Evolutionary conservation across 352 stramenopile species (phyloP).

Genomic region (Globisporangium echinulatum): DNA sequence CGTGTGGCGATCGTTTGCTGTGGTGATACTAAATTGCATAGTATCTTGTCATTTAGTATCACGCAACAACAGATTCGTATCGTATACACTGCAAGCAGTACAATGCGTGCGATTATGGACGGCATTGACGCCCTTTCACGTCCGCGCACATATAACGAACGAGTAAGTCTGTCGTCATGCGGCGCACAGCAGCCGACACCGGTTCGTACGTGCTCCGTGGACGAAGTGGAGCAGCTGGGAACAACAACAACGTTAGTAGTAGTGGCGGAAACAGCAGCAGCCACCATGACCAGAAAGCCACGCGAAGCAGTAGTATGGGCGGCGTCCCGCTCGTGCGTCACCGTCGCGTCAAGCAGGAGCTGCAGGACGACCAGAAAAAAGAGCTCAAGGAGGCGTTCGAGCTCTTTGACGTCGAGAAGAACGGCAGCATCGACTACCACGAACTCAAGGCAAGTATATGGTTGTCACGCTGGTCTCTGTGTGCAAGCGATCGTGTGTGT

Average conservation of each 20-base stretch:
- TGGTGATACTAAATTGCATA: background rate
- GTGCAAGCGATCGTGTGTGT: background rate
- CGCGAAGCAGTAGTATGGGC: background rate
- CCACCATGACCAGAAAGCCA: background rate
- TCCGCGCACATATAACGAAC: too few species aligned
- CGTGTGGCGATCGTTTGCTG: too few species aligned
- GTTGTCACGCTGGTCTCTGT: too few species aligned
- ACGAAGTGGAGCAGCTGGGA: background rate
- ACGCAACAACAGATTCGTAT: too few species aligned
- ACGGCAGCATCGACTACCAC: conserved; percentile 88
- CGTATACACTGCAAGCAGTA: too few species aligned
- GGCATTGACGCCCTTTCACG: too few species aligned
- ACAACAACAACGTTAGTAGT: background rate
- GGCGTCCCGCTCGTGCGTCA: conserved; percentile 11
- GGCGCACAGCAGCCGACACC: conserved; percentile 2
- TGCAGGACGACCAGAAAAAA: conserved; percentile 79
- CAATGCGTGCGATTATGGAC: too few species aligned
- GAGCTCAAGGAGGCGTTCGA: conserved; percentile 92
- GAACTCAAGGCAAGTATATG: conserved; percentile 82
- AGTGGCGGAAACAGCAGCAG: background rate
- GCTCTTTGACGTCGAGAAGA: conserved; percentile 91
- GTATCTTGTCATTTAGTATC: conserved; percentile 9
- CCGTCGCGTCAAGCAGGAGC: conserved; percentile 58
- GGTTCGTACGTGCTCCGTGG: conserved; percentile 1
- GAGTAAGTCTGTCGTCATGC: background rate